These are phyloP conservation scores for Holtermanniella nyarrowii DNA, from an alignment of 768 basidiomycete species.

Conservation along the genomic window DNA sequence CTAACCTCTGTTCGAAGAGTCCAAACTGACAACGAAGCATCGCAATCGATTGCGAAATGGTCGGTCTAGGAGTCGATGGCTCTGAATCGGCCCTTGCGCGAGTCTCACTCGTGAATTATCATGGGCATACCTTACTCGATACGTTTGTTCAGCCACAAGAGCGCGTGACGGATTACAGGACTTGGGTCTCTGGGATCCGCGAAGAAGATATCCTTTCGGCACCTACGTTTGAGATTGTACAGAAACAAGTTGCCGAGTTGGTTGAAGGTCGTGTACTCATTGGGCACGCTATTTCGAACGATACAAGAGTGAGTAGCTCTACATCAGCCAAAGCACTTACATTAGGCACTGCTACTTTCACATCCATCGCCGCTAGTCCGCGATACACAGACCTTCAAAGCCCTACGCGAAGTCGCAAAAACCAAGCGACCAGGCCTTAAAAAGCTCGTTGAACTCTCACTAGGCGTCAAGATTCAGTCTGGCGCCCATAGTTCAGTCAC, in stretches of 20 bases:
- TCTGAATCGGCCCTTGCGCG: conserved; percentile 75
- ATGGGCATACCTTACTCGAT: conserved; percentile 69
- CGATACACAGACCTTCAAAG: conserved; percentile 43
- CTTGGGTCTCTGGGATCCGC: conserved; percentile 76
- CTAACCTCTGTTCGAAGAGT: neutral
- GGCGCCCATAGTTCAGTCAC: conserved; percentile 87
- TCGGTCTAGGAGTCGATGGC: conserved; percentile 79
- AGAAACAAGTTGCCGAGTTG: conserved; percentile 63
- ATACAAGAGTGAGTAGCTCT: conserved; percentile 57
- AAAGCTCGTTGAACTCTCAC: conserved; percentile 65
- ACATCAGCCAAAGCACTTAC: neutral
- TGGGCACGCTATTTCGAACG: conserved; percentile 85
- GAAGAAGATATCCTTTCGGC: conserved; percentile 64
- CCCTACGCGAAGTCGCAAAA: conserved; percentile 49
- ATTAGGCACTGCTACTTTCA: conserved; percentile 42
- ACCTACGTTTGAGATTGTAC: conserved; percentile 65
- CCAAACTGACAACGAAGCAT: conserved; percentile 61
- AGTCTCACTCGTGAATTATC: conserved; percentile 79
- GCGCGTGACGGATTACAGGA: conserved; percentile 83
- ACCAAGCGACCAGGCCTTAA: conserved; percentile 65
- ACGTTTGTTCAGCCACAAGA: conserved; percentile 78
- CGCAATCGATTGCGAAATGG: conserved; percentile 95
- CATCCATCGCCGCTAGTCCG: conserved; percentile 42
- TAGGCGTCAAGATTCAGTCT: conserved; percentile 67
- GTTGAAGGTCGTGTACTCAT: conserved; percentile 69